Conservation (phyloP, 306 rosid species). For the Ceratonia siliqua region DNA sequence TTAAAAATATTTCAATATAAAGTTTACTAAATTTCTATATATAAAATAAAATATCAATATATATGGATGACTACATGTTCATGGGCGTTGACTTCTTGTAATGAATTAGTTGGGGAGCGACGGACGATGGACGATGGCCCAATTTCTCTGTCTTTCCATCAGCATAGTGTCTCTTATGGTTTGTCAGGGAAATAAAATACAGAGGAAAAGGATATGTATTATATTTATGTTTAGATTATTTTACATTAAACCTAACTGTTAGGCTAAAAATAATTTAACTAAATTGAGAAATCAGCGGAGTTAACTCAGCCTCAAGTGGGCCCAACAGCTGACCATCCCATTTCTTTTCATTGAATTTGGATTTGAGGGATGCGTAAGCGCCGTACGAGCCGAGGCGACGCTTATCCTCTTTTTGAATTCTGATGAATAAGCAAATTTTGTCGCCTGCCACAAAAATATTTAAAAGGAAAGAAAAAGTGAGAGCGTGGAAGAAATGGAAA, state of each 20-base stretch:
- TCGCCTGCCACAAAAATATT: not conserved
- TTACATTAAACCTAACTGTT: not conserved
- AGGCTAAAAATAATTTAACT: not conserved
- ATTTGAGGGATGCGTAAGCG: not conserved
- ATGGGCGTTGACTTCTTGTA: slow-evolving; percentile 1
- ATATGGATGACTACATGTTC: not conserved
- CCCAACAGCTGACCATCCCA: not conserved
- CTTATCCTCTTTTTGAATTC: not conserved
- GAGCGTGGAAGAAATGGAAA: not conserved
- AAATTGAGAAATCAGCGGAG: slow-evolving; percentile 17
- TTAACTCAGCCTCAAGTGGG: slow-evolving; percentile 2
- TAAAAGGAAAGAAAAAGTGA: not conserved
- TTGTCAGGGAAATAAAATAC: not conserved
- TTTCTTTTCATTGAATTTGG: too few relatives aligned
- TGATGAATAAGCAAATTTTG: not conserved
- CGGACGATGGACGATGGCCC: too few relatives aligned
- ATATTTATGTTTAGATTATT: not conserved
- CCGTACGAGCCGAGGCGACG: slow-evolving; percentile 11
- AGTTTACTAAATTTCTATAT: too few relatives aligned
- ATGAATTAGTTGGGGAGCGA: not conserved
- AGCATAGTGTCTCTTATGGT: not conserved
- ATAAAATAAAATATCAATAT: too few relatives aligned
- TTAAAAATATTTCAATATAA: too few relatives aligned
- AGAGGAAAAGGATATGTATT: not conserved
- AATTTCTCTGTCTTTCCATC: not conserved